Percentiles rank a stretch among this genome's conserved stretches.
Evolutionary conservation across 768 basidiomycete genomes (phyloP).

Genomic region (Xanthoconium purpureum): DNA sequence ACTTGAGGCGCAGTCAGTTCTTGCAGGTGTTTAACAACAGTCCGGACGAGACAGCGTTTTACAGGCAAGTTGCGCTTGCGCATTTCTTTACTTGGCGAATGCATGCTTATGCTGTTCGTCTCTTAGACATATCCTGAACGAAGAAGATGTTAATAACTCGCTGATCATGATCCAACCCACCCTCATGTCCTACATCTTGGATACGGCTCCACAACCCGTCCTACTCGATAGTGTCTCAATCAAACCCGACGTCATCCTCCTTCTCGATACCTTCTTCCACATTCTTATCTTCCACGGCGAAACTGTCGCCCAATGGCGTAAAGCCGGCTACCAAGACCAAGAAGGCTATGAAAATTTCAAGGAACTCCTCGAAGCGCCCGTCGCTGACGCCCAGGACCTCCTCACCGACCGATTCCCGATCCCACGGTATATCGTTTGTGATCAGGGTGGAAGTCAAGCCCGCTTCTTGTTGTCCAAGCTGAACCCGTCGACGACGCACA

Average conservation of each 20-base stretch:
- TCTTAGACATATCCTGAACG: slow-evolving; percentile 84
- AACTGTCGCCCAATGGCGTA: slow-evolving; percentile 95
- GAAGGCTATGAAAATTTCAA: slow-evolving; percentile 99
- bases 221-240: slow-evolving; percentile 97
- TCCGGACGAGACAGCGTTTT: slow-evolving; percentile 99
- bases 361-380: slow-evolving; percentile 83
- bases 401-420: slow-evolving; percentile 95
- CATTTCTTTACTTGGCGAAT: neutral
- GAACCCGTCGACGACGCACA: slow-evolving; percentile 97
- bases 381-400: slow-evolving; percentile 92
- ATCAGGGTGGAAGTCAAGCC: slow-evolving; percentile 96
- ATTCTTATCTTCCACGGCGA: slow-evolving; percentile 99
- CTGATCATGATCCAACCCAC: slow-evolving; percentile 99
- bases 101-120: slow-evolving; percentile 1
- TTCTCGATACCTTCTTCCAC: slow-evolving; percentile 99
- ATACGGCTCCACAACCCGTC: slow-evolving; percentile 87
- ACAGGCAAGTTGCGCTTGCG: slow-evolving; percentile 55
- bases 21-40: slow-evolving; percentile 99
- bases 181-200: slow-evolving; percentile 97
- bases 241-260: slow-evolving; percentile 92
- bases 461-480: slow-evolving; percentile 96
- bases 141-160: slow-evolving; percentile 98
- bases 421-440: slow-evolving; percentile 96
- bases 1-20: slow-evolving; percentile 94
- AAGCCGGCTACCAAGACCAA: slow-evolving; percentile 97